These are phyloP conservation scores for Mallotus nudiflorus DNA, from an alignment of 345 rosid species.

Conservation along the genomic window DNA sequence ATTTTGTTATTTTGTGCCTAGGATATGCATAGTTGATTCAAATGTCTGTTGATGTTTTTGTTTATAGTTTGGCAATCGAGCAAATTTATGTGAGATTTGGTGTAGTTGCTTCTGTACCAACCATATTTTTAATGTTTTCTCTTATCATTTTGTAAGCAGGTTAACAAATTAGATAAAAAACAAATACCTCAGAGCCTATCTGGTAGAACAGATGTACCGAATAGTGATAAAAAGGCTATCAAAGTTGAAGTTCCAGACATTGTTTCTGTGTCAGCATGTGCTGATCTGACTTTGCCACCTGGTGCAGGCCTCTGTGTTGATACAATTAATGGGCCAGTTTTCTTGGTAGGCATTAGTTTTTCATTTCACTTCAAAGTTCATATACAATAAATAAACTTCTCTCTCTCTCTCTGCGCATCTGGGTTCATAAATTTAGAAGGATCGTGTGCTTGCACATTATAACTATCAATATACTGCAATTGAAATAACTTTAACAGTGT, in stretches of 20 bases:
- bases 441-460: not conserved
- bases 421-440: not conserved
- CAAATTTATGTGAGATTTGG: not conserved
- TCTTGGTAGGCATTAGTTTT: slow-evolving; percentile 52
- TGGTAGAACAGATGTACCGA: slow-evolving; percentile 43
- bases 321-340: slow-evolving; percentile 70
- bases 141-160: slow-evolving; percentile 36
- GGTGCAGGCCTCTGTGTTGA: slow-evolving; percentile 97
- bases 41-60: not conserved
- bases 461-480: not conserved
- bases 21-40: not conserved
- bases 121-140: not conserved
- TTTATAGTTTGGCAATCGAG: not conserved
- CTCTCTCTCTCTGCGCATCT: not conserved
- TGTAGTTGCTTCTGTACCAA: not conserved
- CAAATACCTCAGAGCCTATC: slow-evolving; percentile 61
- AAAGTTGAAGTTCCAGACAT: slow-evolving; percentile 76
- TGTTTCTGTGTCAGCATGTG: slow-evolving; percentile 79
- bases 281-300: slow-evolving; percentile 93
- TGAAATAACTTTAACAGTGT: not conserved
- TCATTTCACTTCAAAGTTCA: not conserved
- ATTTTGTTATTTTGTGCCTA: not conserved
- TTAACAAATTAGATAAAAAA: slow-evolving; percentile 53
- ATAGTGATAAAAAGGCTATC: slow-evolving; percentile 54
- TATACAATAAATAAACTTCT: not conserved